A percentile compares a stretch with the other conserved stretches of the same genome.
Conservation (phyloP, 768 basidiomycete species). For the Russula earlei region DNA sequence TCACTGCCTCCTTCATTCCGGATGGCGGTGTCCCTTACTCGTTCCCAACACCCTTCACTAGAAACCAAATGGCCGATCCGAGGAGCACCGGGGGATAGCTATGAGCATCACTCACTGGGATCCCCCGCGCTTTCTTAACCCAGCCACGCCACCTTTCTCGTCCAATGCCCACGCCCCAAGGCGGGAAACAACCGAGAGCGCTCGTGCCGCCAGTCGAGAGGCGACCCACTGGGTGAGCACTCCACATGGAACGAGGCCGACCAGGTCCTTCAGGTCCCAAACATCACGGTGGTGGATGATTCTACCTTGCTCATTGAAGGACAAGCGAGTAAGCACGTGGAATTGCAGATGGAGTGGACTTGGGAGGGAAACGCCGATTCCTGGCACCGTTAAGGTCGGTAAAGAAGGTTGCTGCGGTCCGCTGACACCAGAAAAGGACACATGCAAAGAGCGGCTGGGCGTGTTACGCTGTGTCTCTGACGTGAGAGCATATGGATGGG, state of each 20-base stretch:
- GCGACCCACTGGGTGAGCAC: slow-evolving; percentile 60
- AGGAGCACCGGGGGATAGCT: slow-evolving; percentile 1
- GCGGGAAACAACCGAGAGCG: slow-evolving; percentile 9
- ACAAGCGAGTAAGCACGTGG: slow-evolving; percentile 59
- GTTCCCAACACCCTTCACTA: slow-evolving; percentile 8
- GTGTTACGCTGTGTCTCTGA: slow-evolving; percentile 17
- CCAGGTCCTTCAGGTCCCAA: slow-evolving; percentile 72
- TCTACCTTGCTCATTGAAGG: slow-evolving; percentile 75
- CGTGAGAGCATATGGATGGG: slow-evolving; percentile 21
- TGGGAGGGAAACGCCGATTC: slow-evolving; percentile 59
- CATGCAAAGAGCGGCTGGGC: slow-evolving; percentile 20
- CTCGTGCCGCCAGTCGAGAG: slow-evolving; percentile 49
- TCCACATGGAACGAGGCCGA: slow-evolving; percentile 63
- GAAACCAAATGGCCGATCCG: slow-evolving; percentile 3
- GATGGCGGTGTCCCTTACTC: slow-evolving; percentile 12
- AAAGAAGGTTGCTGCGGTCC: slow-evolving; percentile 24
- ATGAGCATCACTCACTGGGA: slow-evolving; percentile 10
- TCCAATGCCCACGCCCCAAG: slow-evolving; percentile 12
- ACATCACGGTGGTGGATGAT: slow-evolving; percentile 74
- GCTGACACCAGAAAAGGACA: slow-evolving; percentile 18
- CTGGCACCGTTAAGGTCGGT: slow-evolving; percentile 48
- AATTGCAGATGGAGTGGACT: slow-evolving; percentile 66
- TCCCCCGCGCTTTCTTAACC: slow-evolving; percentile 1
- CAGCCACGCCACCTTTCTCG: slow-evolving; percentile 5
- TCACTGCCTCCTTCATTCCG: slow-evolving; percentile 13